phyloP scores from a whole-genome alignment of 169 alveolate genomes.

The Cryptosporidium ubiquitum region DNA sequence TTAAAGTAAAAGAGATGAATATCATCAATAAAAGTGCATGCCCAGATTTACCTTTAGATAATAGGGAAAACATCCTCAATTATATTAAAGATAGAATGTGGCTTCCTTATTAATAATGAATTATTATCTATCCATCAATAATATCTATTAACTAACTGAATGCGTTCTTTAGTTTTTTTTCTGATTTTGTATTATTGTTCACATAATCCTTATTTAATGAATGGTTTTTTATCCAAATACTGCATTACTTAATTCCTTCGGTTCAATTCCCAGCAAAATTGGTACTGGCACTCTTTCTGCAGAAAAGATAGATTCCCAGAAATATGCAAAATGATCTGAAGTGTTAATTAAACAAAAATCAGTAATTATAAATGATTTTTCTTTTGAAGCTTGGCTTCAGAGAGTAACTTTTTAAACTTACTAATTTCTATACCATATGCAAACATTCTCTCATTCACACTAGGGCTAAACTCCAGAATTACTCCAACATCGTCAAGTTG shows the following conservation, averaged over 20 bases:
- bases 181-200: neutral
- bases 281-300: slow-evolving; percentile 61
- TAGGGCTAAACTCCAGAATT: slow-evolving; percentile 59
- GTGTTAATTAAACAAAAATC: neutral
- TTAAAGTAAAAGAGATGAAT: slow-evolving; percentile 5
- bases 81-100: slow-evolving; percentile 55
- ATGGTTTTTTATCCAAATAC: slow-evolving; percentile 13
- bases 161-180: neutral
- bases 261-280: slow-evolving; percentile 51
- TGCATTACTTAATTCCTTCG: slow-evolving; percentile 54
- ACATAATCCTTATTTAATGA: neutral
- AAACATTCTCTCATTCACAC: slow-evolving; percentile 41
- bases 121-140: neutral
- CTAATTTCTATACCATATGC: slow-evolving; percentile 73
- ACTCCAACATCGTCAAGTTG: slow-evolving; percentile 71
- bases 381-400: neutral
- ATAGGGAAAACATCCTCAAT: slow-evolving; percentile 19
- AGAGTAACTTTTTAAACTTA: slow-evolving; percentile 1
- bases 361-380: neutral
- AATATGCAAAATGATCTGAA: slow-evolving; percentile 71
- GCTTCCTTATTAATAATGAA: slow-evolving; percentile 31
- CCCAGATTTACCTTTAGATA: slow-evolving; percentile 17
- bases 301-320: slow-evolving; percentile 71
- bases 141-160: neutral
- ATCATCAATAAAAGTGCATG: neutral